Evolutionary conservation across 2,329 filamentous ascomycete genomes (phyloP).

Genomic region (Cladosporium colombiae): DNA sequence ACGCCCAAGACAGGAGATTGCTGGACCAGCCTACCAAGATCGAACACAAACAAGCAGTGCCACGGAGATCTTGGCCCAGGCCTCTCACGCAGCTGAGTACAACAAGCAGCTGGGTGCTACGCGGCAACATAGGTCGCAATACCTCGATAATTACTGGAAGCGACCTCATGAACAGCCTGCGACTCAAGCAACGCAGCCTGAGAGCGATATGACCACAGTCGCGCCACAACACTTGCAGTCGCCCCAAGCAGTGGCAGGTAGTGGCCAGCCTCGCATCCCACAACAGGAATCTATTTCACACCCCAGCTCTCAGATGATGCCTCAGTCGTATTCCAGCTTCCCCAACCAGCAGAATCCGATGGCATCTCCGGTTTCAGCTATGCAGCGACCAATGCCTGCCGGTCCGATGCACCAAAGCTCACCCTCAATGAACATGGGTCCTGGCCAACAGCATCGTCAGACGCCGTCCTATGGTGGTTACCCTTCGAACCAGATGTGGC

Average conservation of each 20-base stretch:
- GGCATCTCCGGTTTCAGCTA: conserved; percentile 72
- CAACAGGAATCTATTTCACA: conserved; percentile 58
- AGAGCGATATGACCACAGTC: conserved; percentile 42
- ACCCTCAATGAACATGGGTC: conserved; percentile 54
- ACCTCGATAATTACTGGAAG: conserved; percentile 79
- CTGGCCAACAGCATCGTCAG: conserved; percentile 39
- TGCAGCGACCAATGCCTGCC: conserved; percentile 57
- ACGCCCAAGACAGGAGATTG: conserved; percentile 84
- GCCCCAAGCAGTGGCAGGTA: conserved; percentile 46
- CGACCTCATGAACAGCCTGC: conserved; percentile 75
- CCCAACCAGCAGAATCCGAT: conserved; percentile 71
- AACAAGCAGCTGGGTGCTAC: conserved; percentile 82
- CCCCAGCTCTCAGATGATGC: conserved; percentile 54
- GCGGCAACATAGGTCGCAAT: conserved; percentile 75
- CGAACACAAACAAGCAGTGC: conserved; percentile 74
- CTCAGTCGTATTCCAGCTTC: conserved; percentile 69
- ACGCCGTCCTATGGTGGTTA: conserved; percentile 49
- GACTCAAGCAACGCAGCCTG: conserved; percentile 42
- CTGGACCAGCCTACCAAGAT: conserved; percentile 85
- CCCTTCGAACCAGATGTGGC: conserved; percentile 51
- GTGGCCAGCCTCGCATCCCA: conserved; percentile 56
- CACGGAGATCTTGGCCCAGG: conserved; percentile 80
- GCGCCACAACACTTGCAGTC: conserved; percentile 50
- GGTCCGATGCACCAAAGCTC: conserved; percentile 56
- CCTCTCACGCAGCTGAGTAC: conserved; percentile 84